Conservation (phyloP, 208 protist genomes). For the Trichomonas vaginalis region DNA sequence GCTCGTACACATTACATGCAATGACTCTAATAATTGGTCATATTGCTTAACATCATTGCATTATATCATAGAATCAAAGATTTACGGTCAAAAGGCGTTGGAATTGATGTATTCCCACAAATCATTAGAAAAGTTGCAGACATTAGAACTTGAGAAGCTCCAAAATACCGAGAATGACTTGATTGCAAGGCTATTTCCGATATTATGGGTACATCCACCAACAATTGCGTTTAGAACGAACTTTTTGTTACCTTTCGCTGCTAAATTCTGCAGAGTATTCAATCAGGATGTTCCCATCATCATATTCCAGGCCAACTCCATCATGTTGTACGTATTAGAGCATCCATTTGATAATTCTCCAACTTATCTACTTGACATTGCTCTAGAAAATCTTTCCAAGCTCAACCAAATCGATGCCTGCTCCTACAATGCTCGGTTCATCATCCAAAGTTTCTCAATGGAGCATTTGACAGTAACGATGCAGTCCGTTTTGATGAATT, state of each 20-base stretch:
- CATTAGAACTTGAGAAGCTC: background rate
- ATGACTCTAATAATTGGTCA: background rate
- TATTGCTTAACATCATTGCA: background rate
- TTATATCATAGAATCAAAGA: background rate
- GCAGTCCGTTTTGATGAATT: background rate
- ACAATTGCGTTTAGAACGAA: background rate
- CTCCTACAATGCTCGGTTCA: background rate
- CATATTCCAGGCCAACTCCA: background rate
- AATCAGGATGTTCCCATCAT: background rate
- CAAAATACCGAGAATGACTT: background rate
- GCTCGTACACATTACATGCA: background rate
- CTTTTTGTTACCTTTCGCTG: background rate
- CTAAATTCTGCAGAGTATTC: background rate
- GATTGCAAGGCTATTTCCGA: background rate
- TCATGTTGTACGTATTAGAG: background rate
- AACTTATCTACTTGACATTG: background rate
- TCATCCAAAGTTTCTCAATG: background rate
- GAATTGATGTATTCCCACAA: no score
- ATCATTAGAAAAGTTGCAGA: no score
- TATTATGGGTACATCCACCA: background rate
- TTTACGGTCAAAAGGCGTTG: background rate
- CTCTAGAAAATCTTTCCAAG: background rate
- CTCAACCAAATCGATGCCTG: background rate
- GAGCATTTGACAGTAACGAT: background rate
- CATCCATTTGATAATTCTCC: background rate